Percentiles rank a stretch among this genome's conserved stretches.
Evolutionary conservation across 2,329 filamentous ascomycete species (phyloP).

Genomic region (Cercospora janseana): DNA sequence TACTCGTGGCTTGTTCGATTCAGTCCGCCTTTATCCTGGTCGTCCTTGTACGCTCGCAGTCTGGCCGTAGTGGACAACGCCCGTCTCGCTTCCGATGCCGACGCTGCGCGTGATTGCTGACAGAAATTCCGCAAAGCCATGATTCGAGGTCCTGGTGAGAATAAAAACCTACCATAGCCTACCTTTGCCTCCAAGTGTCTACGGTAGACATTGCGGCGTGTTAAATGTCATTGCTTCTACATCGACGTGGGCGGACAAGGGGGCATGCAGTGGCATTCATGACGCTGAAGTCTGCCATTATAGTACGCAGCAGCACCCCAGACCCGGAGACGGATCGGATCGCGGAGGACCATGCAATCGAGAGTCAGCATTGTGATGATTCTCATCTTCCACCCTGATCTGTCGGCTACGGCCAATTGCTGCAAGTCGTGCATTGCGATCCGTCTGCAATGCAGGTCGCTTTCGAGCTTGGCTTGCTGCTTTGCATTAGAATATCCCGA

Average conservation of each 20-base stretch:
- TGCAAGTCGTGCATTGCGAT: too few relatives aligned
- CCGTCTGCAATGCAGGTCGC: too few relatives aligned
- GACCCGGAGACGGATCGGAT: too few relatives aligned
- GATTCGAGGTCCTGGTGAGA: background rate
- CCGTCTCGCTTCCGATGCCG: background rate
- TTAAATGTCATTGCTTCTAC: background rate
- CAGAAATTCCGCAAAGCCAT: background rate
- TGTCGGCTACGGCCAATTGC: too few relatives aligned
- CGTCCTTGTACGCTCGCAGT: slow-evolving; percentile 4
- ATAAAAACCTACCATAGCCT: background rate
- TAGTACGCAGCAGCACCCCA: too few relatives aligned
- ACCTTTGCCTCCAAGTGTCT: background rate
- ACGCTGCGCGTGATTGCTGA: background rate
- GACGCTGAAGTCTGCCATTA: too few relatives aligned
- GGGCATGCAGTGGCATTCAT: too few relatives aligned
- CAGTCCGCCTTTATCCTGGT: slow-evolving; percentile 6
- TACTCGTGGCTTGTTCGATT: slow-evolving; percentile 2
- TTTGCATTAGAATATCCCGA: too few relatives aligned
- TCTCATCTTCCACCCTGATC: too few relatives aligned
- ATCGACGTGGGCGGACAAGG: background rate
- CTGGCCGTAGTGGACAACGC: background rate
- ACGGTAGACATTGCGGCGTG: background rate
- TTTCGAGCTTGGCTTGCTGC: too few relatives aligned
- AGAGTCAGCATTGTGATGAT: too few relatives aligned
- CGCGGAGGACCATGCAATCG: too few relatives aligned